Base-by-base conservation (phyloP, 129 eudicot species). In the Escallonia rubra region DNA sequence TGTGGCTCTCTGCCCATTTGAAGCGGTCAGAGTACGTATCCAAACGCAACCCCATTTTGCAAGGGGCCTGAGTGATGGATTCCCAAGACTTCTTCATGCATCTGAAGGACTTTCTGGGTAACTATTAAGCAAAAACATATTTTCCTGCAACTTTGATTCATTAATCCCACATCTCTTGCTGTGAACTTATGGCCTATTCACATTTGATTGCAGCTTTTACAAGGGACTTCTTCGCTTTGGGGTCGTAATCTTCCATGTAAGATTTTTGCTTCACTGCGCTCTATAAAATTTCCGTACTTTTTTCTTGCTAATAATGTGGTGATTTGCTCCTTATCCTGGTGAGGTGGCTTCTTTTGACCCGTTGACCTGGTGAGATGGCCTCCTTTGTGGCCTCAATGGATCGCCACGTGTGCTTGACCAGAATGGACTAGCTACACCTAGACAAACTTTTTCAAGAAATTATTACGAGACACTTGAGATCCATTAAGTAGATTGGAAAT, bases 161-260 rank as follows among this genome's bases (percentile, higher is more conserved):
- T 42, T 49, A 14, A 12, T 57, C 47, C 55, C 44, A 46, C 34
- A 3, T 68, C 39, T 11, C 52, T 40, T 11, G 6, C 43, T 47
- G 3, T 51, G 43, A 70, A 61, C 57, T 57, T 60, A 50, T 60
- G 41, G 34, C 14, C 50, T 10, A 14, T 71, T 50, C 39, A 14
- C 54, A 15, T 42, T 43, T 68, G 40, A 8, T 76, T 82, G 77
- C 89, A 88, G 91, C 43, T 86, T 93, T 71, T 86, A 89, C 86
- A 93, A 80, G 77, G 98, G 98, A 45, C 86, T 93, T 10, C 55
- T 84, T 80, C 98, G 14, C 95, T 93, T 67, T 93, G 98, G 98
- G 95, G 96, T n/a, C 96, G 96, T 38, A 89, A 93, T 65, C 91
- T 93, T 78, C 98, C 98, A 86, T 93, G 97, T 91, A 88, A 75